Conservation (phyloP, 1,139 yeast species). For the Scheffersomyces quercinus region DNA sequence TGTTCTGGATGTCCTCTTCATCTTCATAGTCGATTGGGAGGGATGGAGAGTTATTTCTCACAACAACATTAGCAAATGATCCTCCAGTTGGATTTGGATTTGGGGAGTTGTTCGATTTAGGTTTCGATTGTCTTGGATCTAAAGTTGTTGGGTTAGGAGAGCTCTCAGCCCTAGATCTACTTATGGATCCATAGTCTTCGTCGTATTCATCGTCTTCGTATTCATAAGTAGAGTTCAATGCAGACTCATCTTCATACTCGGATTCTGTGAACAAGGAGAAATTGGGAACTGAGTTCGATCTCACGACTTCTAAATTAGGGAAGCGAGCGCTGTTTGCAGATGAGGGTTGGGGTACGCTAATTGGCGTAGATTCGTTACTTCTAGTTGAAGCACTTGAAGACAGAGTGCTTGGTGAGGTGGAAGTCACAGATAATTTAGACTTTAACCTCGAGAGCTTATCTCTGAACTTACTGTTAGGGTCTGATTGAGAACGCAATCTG, state of each 20-base stretch:
- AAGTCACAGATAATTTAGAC: conserved; percentile 7
- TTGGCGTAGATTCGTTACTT: neutral
- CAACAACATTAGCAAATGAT: neutral
- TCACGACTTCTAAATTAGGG: conserved; percentile 5
- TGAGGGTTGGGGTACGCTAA: neutral
- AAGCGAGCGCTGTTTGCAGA: conserved; percentile 3
- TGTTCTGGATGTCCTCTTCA: conserved; percentile 30
- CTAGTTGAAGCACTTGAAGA: conserved; percentile 1
- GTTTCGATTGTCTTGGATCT: neutral
- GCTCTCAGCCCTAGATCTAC: conserved; percentile 3
- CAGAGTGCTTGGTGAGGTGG: neutral
- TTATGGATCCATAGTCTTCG: conserved; percentile 12
- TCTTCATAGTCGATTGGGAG: conserved; percentile 21
- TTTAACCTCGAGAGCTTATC: conserved; percentile 24
- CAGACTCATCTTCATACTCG: neutral
- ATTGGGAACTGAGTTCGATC: conserved; percentile 10
- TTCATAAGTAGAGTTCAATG: conserved; percentile 2
- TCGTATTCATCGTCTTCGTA: conserved; percentile 15
- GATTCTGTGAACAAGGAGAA: conserved; percentile 2
- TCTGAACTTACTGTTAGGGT: conserved; percentile 15
- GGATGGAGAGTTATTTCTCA: neutral
- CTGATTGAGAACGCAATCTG: conserved; percentile 17
- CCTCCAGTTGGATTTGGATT: neutral
- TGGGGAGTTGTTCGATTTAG: neutral
- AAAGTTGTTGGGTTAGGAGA: neutral